Evolutionary conservation across 108 stramenopile species (phyloP), one percentile per base, ranked within the genome.

Genomic region (Parietichytrium sp.): DNA sequence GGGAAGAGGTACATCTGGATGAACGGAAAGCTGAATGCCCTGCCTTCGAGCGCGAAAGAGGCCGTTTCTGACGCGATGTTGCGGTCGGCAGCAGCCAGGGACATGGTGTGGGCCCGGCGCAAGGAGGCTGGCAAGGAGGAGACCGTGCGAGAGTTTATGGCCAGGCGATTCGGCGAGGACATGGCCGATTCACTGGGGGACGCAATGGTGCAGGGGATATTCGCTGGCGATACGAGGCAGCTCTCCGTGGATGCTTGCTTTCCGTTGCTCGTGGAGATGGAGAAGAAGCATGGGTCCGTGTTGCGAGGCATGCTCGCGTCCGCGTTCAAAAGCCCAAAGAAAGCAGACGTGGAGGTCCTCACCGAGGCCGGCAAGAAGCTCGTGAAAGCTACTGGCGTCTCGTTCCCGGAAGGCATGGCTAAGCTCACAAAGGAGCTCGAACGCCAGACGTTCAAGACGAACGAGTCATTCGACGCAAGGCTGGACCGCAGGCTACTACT

Each of bases 81-180:
- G 10, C 33, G 42, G 20, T 33, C 36, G 16, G 38, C 61, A 8
- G 0, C 45, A 8, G 45, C 61, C 20, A 16, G 61, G 0, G n/a
- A n/a, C 23, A 33, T 72, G 15, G 38, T 42, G 16, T 1, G 18
- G 29, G 7, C 25, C 29, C 38, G 15, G n/a, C 6, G 36, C 29
- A 33, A 42, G 0, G 61, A 72, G 20, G 61, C 61, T n/a, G 61
- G 61, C 38, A 23, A 72, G 38, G 61, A 72, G 38, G 61, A 72
- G 61, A 72, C 38, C 42, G 15, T 72, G 8, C 45, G 45, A 1
- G 61, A 72, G 23, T 72, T 72, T 20, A 45, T 72, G 0, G 42
- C 38, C 6, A 16, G 61, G 29, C 10, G 61, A 27, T 72, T 72
- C 3, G 25, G 61, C 38, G 38, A 33, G 8, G 36, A 72, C 42